Evolutionary conservation across 169 alveolate genomes (phyloP), one percentile per base, ranked within the genome.

Genomic region (Plasmodium gaboni): DNA sequence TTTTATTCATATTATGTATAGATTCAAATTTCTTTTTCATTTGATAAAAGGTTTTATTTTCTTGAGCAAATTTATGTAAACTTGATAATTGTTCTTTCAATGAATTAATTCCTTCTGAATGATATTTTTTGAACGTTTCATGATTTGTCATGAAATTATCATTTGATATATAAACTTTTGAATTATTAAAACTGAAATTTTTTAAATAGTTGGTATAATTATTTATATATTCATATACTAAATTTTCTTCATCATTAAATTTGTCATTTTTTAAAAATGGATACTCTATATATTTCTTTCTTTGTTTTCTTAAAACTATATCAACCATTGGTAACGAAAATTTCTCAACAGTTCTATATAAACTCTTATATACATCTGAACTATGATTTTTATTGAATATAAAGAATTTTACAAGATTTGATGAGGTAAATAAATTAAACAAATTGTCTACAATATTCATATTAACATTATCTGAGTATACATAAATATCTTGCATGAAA

Each of bases 391-490:
- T 51, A 15, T 51, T 12, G 61, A 85, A 85, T 13, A 85, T 71
- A 48, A 85, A 85, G 69, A 85, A 46, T 70, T 85, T 85, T 12
- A 71, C 44, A 65, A 57, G 61, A 69, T 85, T 60, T 7, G 87
- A 15, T 19, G 87, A 57, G 9, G 22, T 26, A 85, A 85, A 85
- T 2, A 61, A 0, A 32, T 85, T 67, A 64, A 85, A 48, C 9
- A 85, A 48, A 60, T 70, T 85, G 2, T 70, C 55, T 13, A 70
- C 60, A 7, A 48, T 6, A 42, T 85, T 85, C 74, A 85, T 70
- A 57, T 85, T 85, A 42, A 85, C 3, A 70, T 85, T 71, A 38
- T 57, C 85, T 48, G 87, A 59, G 42, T 53, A 80, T 9, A 80
- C 42, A 38, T 26, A 51, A 4, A 80, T 15, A 24, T 80, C 70